Evolutionary conservation across 305 asterid species (phyloP).

Genomic region (Fraxinus latifolia): DNA sequence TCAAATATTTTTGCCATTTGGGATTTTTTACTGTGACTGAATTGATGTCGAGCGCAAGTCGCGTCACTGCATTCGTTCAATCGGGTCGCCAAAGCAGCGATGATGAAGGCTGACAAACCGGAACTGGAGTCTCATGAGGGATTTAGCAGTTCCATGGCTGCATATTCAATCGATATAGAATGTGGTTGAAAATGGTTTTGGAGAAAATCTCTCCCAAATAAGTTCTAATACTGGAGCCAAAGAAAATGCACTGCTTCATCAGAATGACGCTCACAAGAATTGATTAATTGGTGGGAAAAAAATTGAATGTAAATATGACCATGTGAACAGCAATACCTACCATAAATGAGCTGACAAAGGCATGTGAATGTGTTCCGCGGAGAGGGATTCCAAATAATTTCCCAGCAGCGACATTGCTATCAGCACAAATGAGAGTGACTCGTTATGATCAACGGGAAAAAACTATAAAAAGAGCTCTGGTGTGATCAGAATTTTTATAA

Average conservation of each 20-base stretch:
- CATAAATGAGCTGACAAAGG: slow-evolving; percentile 96
- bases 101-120: too few species aligned
- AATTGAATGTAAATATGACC: not conserved
- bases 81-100: too few species aligned
- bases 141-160: not conserved
- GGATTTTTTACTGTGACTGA: not conserved
- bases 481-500: not conserved
- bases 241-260: slow-evolving; percentile 4
- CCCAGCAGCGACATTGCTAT: slow-evolving; percentile 99
- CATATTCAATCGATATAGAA: not conserved
- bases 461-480: not conserved
- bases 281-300: not conserved
- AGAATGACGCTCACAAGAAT: not conserved
- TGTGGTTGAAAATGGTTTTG: not conserved
- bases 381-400: slow-evolving; percentile 96
- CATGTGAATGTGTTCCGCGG: slow-evolving; percentile 99
- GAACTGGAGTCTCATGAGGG: not conserved
- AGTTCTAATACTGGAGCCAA: not conserved
- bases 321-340: slow-evolving; percentile 35
- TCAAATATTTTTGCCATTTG: not conserved
- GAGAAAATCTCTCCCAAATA: not conserved
- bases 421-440: slow-evolving; percentile 21
- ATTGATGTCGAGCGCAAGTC: not conserved
- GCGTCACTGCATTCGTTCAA: too few species aligned
- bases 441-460: not conserved